A percentile compares a stretch with the other conserved stretches of the same genome.
Evolutionary conservation across 345 rosid species (phyloP).

Genomic region (Pelargonium nanum): DNA sequence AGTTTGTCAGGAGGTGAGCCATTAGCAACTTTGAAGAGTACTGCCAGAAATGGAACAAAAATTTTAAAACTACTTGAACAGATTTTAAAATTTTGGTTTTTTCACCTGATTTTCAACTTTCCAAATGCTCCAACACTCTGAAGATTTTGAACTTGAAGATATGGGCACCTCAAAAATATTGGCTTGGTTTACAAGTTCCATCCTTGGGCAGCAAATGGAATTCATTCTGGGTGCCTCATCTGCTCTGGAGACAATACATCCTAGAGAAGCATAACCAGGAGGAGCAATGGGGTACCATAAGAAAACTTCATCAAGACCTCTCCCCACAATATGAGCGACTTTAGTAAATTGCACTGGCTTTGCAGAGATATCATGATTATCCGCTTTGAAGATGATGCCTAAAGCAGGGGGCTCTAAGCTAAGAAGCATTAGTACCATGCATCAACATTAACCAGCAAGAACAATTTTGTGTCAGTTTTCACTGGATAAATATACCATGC

Average conservation of each 20-base stretch:
- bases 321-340: conserved; percentile 76
- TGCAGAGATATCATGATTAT: conserved; percentile 67
- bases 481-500: not conserved
- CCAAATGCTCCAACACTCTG: conserved; percentile 96
- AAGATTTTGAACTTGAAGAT: conserved; percentile 62
- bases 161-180: conserved; percentile 66
- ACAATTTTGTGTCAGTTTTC: not conserved
- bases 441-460: not conserved
- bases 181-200: conserved; percentile 81
- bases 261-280: conserved; percentile 86
- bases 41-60: not conserved
- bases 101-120: conserved; percentile 91
- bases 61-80: no score
- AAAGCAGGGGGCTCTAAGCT: conserved; percentile 91
- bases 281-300: conserved; percentile 98
- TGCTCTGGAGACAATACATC: conserved; percentile 71
- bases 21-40: not conserved
- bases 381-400: conserved; percentile 70
- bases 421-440: not conserved
- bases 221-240: conserved; percentile 58
- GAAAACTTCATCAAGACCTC: conserved; percentile 79
- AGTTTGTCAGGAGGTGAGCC: not conserved
- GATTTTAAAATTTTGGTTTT: not conserved
- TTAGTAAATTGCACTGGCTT: conserved; percentile 82
- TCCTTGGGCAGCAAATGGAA: conserved; percentile 82